These are phyloP conservation scores for Diaporthe ampelina DNA, from an alignment of 2,329 filamentous ascomycete genomes.

Conservation along the genomic window DNA sequence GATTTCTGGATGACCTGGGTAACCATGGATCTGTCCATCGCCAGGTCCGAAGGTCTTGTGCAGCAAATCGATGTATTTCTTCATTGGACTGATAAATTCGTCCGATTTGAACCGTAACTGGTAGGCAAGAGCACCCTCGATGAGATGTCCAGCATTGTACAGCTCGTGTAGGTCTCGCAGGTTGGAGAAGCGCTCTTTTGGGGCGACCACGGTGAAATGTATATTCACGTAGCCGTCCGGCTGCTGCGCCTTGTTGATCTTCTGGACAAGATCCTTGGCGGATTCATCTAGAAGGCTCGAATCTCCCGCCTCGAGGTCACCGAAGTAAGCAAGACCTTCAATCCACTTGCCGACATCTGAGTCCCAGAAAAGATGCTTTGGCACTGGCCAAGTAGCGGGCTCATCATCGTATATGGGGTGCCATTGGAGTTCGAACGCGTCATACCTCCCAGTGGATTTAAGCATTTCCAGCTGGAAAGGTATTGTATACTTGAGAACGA, in stretches of 20 bases:
- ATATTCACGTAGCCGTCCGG: constrained; percentile 74
- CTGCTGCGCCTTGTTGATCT: constrained; percentile 70
- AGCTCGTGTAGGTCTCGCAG: constrained; percentile 73
- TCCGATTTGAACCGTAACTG: constrained; percentile 65
- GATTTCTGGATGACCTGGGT: constrained; percentile 70
- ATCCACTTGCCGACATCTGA: constrained; percentile 71
- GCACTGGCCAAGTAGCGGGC: constrained; percentile 49
- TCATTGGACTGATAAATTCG: constrained; percentile 64
- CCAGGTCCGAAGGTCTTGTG: constrained; percentile 64
- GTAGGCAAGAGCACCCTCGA: constrained; percentile 71
- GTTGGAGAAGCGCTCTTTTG: constrained; percentile 68
- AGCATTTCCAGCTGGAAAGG: constrained; percentile 39
- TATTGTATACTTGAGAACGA: constrained; percentile 35
- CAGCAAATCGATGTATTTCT: constrained; percentile 68
- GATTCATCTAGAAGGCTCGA: constrained; percentile 62
- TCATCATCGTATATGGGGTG: constrained; percentile 65
- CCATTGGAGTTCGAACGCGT: constrained; percentile 70
- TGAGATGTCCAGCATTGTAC: constrained; percentile 73
- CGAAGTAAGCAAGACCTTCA: constrained; percentile 71
- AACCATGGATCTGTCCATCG: constrained; percentile 65
- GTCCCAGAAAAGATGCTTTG: constrained; percentile 67
- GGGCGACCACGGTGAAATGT: constrained; percentile 72
- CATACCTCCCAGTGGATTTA: constrained; percentile 63
- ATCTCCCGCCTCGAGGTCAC: constrained; percentile 54
- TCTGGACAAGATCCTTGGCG: constrained; percentile 67